These are phyloP conservation scores for Boletus sp. DNA, from an alignment of 1,284 basidiomycete genomes.

Conservation along the genomic window DNA sequence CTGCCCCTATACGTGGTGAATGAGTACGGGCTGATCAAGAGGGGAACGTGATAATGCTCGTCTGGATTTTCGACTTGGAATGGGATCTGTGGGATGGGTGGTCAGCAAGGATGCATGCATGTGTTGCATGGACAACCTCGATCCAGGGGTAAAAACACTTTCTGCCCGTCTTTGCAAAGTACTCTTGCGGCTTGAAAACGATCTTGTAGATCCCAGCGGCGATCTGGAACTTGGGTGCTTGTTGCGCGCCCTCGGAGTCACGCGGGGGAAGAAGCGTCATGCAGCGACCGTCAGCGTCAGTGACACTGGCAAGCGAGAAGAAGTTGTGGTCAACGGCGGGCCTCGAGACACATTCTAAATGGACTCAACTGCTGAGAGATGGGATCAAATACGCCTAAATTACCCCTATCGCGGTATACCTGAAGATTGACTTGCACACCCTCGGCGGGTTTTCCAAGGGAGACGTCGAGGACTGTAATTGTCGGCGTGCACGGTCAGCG, in stretches of 20 bases:
- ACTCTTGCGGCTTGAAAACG: constrained; percentile 77
- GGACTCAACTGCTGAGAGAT: constrained; percentile 56
- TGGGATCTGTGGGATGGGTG: constrained; percentile 51
- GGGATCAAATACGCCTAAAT: constrained; percentile 43
- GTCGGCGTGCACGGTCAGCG: not conserved
- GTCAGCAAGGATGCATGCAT: constrained; percentile 10
- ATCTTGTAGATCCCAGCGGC: constrained; percentile 73
- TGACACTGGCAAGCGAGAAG: constrained; percentile 45
- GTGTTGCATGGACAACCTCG: constrained; percentile 51
- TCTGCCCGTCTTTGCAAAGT: constrained; percentile 64
- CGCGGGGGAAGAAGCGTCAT: constrained; percentile 57
- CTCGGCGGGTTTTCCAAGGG: constrained; percentile 74
- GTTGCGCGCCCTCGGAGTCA: constrained; percentile 43
- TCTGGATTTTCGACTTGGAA: constrained; percentile 66
- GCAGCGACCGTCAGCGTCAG: constrained; percentile 81
- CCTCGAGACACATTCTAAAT: not conserved
- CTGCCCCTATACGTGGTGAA: constrained; percentile 92
- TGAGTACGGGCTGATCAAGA: constrained; percentile 87
- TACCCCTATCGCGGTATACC: constrained; percentile 33
- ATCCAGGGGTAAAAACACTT: constrained; percentile 86
- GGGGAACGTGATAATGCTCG: constrained; percentile 88
- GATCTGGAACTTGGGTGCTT: constrained; percentile 40
- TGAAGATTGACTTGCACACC: constrained; percentile 64
- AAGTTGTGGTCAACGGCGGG: not conserved
- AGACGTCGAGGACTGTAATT: constrained; percentile 75